Evolutionary conservation across 768 basidiomycete species (phyloP), one percentile per base, ranked within the genome.

Genomic region (Coprinopsis strossmayeri): DNA sequence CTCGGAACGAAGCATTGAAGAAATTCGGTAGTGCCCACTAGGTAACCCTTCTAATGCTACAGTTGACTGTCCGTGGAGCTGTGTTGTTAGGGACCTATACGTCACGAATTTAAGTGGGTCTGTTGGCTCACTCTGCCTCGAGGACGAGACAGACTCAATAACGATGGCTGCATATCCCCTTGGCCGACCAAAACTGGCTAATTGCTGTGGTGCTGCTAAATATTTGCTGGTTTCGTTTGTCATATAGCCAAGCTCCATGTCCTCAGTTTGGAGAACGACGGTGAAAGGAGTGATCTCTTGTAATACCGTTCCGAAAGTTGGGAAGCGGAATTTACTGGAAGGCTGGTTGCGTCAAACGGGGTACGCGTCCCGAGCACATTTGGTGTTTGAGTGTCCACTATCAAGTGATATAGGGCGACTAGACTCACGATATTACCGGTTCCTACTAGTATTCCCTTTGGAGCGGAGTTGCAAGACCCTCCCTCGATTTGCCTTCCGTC

Each of bases 101-200:
- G 82, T 83, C 21, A 67, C 69, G 55, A 84, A 84, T 39, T 64
- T 64, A 46, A 59, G 65, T 2, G 80, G 74, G 60, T 82, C 68
- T 23, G 70, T 67, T 24, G 69, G 58, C 1, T 58, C 57, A 13
- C 72, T 72, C 48, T 71, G 65, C n/a, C 59, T 59, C 28, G 79
- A 52, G 3, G 72, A 63, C 34, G 55, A 37, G 55, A 82, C 59
- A 49, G 51, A 30, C 60, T 82, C 71, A 50, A 82, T 57, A 41
- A 76, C 76, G 55, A 82, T 63, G 64, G 81, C 80, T 5, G 70
- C 69, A 66, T 80, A 77, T 41, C 82, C 82, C 38, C 64, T 50
- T 57, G 77, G 69, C 46, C 61, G 52, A 21, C 71, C 71, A 24
- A 65, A 46, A 0, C 12, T 53, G 59, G 78, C 68, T 24, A 77